These are phyloP conservation scores for Yamadazyma taylorii DNA, from an alignment of 1,139 yeast genomes.

Conservation along the genomic window DNA sequence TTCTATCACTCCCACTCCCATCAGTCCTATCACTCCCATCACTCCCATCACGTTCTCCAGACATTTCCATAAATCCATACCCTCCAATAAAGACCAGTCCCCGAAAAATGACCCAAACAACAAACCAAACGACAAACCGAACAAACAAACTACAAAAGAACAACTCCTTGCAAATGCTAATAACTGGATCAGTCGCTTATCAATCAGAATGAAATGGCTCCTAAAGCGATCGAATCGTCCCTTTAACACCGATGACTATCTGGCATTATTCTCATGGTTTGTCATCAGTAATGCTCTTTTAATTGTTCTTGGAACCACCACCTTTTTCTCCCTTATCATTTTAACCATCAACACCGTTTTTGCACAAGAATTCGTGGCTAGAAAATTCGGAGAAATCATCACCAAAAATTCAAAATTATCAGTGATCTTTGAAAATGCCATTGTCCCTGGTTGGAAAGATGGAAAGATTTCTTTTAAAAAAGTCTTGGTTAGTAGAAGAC, in stretches of 20 bases:
- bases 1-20: no score
- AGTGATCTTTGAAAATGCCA: slow-evolving; percentile 90
- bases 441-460: slow-evolving; percentile 92
- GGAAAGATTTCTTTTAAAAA: slow-evolving; percentile 83
- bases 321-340: slow-evolving; percentile 78
- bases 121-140: neutral
- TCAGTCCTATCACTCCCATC: no score
- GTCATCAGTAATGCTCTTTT: slow-evolving; percentile 81
- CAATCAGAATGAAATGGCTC: slow-evolving; percentile 68
- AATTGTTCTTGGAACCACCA: slow-evolving; percentile 83
- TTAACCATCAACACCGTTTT: slow-evolving; percentile 80
- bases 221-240: slow-evolving; percentile 59
- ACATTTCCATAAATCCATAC: no score
- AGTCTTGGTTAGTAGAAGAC: slow-evolving; percentile 85
- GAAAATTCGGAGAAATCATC: slow-evolving; percentile 74
- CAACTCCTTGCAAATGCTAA: slow-evolving; percentile 55
- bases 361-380: slow-evolving; percentile 87
- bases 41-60: no score
- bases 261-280: slow-evolving; percentile 89
- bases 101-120: slow-evolving; percentile 1
- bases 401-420: slow-evolving; percentile 84
- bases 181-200: slow-evolving; percentile 48
- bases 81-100: neutral
- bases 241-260: slow-evolving; percentile 82
- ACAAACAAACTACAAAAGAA: slow-evolving; percentile 34